Conservation (phyloP, 441 rosid species). For the Rhodomyrtus psidioides region DNA sequence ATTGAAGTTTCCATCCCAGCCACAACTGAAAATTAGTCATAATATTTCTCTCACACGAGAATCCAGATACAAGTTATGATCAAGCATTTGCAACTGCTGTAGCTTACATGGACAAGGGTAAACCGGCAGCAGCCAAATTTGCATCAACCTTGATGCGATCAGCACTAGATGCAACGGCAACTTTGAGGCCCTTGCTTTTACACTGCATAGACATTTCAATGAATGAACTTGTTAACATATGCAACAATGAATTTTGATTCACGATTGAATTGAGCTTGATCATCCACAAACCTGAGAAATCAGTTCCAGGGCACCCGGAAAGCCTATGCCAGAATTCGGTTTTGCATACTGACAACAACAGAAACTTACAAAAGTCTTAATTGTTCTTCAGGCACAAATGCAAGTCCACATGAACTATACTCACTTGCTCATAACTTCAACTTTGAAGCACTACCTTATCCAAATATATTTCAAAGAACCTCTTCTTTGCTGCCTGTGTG, state of each 20-base stretch:
- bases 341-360: conserved; percentile 56
- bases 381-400: not conserved
- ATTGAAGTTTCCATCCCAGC: not conserved
- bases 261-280: not conserved
- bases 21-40: not conserved
- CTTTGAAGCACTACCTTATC: conserved; percentile 48
- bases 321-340: conserved; percentile 94
- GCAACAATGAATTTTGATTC: not conserved
- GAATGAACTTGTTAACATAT: not conserved
- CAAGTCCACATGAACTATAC: not conserved
- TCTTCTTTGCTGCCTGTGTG: conserved; percentile 61
- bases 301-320: conserved; percentile 90
- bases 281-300: conserved; percentile 56
- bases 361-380: not conserved
- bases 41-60: not conserved
- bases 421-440: not conserved
- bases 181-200: conserved; percentile 85
- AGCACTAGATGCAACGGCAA: conserved; percentile 96
- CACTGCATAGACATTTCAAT: conserved; percentile 40
- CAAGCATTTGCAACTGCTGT: not conserved
- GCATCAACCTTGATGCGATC: conserved; percentile 97
- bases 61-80: not conserved
- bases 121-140: conserved; percentile 85
- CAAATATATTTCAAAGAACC: conserved; percentile 89
- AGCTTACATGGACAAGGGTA: conserved; percentile 65